Conservation (phyloP, 257 asterid genomes). For the Nemophila menziesii region DNA sequence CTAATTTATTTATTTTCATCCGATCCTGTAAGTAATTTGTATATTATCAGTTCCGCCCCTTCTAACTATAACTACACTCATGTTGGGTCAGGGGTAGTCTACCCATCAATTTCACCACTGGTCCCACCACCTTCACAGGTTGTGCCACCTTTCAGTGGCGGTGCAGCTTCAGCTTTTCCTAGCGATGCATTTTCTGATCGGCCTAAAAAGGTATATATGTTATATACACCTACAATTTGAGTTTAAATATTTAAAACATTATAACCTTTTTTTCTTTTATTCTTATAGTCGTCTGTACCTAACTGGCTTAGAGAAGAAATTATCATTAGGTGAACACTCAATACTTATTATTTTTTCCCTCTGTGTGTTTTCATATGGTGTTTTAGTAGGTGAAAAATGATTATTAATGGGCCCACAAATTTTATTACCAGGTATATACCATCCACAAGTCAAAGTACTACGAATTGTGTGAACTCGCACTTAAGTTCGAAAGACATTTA, state of each 20-base stretch:
- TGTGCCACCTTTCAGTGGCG: constrained; percentile 48
- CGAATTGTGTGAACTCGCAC: too few relatives aligned
- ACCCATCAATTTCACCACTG: constrained; percentile 45
- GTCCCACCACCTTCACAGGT: constrained; percentile 62
- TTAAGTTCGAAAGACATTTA: too few relatives aligned
- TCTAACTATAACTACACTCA: constrained; percentile 61
- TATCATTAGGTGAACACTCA: too few relatives aligned
- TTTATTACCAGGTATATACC: too few relatives aligned
- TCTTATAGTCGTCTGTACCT: constrained; percentile 81
- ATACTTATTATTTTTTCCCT: too few relatives aligned
- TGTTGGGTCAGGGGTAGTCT: constrained; percentile 39
- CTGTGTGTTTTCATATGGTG: too few relatives aligned
- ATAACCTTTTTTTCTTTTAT: constrained; percentile 3
- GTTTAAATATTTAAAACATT: not conserved
- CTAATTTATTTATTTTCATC: constrained; percentile 31
- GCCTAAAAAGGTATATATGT: constrained; percentile 65
- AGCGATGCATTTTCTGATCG: constrained; percentile 66
- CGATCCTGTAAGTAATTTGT: constrained; percentile 35
- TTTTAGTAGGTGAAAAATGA: too few relatives aligned
- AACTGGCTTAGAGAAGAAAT: constrained; percentile 98
- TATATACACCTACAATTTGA: not conserved
- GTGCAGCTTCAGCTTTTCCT: constrained; percentile 39
- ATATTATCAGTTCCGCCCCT: constrained; percentile 35
- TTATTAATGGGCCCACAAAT: too few relatives aligned
- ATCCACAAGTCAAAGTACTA: too few relatives aligned